phyloP scores from a whole-genome alignment of 148 eudicot genomes.

The Silene conica region DNA sequence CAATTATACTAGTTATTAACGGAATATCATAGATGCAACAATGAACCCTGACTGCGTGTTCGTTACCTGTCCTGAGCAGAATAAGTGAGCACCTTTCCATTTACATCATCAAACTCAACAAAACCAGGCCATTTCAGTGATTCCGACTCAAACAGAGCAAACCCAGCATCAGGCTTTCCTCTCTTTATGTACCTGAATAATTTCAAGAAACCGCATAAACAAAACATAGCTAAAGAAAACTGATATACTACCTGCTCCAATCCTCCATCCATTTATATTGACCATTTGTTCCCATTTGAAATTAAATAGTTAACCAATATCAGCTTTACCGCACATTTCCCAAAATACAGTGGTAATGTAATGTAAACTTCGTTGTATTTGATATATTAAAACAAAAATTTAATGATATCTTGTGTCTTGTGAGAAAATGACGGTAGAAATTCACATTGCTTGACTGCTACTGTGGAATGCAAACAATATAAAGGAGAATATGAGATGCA shows the following conservation, averaged over 20 bases:
- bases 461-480: neutral
- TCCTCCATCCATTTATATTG: too few relatives aligned
- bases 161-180: constrained; percentile 96
- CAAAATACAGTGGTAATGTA: neutral
- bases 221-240: neutral
- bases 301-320: neutral
- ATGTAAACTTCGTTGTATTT: neutral
- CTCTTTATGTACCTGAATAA: constrained; percentile 70
- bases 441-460: neutral
- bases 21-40: neutral
- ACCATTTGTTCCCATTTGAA: neutral
- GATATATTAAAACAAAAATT: neutral
- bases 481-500: neutral
- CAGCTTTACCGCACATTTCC: neutral
- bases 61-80: constrained; percentile 84
- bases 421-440: too few relatives aligned
- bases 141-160: constrained; percentile 92
- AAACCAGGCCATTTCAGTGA: constrained; percentile 99
- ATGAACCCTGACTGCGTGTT: neutral
- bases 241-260: neutral
- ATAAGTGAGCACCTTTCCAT: constrained; percentile 84
- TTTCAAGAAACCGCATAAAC: constrained; percentile 5
- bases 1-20: neutral
- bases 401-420: neutral
- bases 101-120: constrained; percentile 98